phyloP scores from a whole-genome alignment of 345 rosid species.

The Arabidopsis suecica region DNA sequence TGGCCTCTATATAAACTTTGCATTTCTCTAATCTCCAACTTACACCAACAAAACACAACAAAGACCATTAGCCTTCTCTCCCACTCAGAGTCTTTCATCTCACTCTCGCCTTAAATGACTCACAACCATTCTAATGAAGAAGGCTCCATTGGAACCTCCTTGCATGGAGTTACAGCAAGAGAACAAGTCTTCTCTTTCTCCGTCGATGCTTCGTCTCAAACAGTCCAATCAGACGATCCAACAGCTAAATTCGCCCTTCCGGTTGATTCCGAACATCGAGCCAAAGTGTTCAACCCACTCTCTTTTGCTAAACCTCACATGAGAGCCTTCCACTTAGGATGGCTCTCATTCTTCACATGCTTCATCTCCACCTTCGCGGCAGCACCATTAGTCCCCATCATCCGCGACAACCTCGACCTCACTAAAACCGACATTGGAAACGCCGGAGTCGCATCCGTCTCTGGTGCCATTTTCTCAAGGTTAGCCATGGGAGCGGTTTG shows the following conservation, averaged over 20 bases:
- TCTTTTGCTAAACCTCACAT: slow-evolving; percentile 81
- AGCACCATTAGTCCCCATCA: slow-evolving; percentile 79
- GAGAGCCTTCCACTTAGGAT: slow-evolving; percentile 83
- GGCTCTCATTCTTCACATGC: slow-evolving; percentile 88
- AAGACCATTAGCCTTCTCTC: slow-evolving; percentile 18
- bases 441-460: slow-evolving; percentile 87
- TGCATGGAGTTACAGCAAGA: slow-evolving; percentile 70
- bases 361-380: slow-evolving; percentile 91
- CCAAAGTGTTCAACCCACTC: slow-evolving; percentile 65
- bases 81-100: not conserved
- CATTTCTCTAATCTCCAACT: slow-evolving; percentile 29
- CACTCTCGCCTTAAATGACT: slow-evolving; percentile 41
- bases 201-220: slow-evolving; percentile 39
- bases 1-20: slow-evolving; percentile 32
- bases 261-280: slow-evolving; percentile 85
- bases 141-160: slow-evolving; percentile 57
- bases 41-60: slow-evolving; percentile 37
- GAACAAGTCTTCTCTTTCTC: slow-evolving; percentile 71
- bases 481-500: slow-evolving; percentile 82
- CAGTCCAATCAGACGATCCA: slow-evolving; percentile 31
- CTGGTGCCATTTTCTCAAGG: slow-evolving; percentile 81
- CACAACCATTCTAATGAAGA: slow-evolving; percentile 36
- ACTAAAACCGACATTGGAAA: slow-evolving; percentile 72
- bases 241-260: slow-evolving; percentile 66
- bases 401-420: slow-evolving; percentile 76